phyloP scores from a whole-genome alignment of 805 yeast genomes.

The Lipomyces mesembrius region DNA sequence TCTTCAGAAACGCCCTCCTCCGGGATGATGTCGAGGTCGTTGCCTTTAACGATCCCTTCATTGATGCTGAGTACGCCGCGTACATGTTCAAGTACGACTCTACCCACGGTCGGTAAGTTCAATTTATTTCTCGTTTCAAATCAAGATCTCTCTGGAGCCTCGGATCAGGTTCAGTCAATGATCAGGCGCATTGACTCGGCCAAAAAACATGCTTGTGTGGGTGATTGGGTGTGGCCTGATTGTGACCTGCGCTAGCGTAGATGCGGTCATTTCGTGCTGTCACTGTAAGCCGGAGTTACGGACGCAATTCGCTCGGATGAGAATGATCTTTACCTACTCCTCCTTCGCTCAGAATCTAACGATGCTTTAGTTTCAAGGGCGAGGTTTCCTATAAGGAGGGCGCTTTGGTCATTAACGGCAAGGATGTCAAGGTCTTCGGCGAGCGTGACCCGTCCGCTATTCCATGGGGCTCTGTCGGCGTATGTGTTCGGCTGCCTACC shows the following conservation, averaged over 20 bases:
- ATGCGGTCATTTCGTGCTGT: not conserved
- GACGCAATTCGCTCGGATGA: too few species aligned
- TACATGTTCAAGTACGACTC: conserved; percentile 96
- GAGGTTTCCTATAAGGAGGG: conserved; percentile 58
- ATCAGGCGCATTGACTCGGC: not conserved
- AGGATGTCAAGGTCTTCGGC: conserved; percentile 67
- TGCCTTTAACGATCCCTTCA: conserved; percentile 91
- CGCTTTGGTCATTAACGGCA: conserved; percentile 69
- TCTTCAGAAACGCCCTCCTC: conserved; percentile 73
- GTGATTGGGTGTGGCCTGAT: not conserved
- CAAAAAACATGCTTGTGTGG: not conserved
- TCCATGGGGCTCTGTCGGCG: conserved; percentile 86
- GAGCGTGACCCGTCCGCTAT: conserved; percentile 84
- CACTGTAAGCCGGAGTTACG: not conserved
- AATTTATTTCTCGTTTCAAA: not conserved
- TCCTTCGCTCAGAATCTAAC: not conserved
- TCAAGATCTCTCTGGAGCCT: not conserved
- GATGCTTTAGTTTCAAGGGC: conserved; percentile 60
- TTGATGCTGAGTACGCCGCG: conserved; percentile 86
- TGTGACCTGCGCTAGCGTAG: too few species aligned
- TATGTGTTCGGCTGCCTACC: not conserved
- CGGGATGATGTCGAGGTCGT: conserved; percentile 80
- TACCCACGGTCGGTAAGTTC: conserved; percentile 69
- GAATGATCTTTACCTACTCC: too few species aligned
- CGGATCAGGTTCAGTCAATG: not conserved